Percentiles rank a stretch among this genome's conserved stretches.
Evolutionary conservation across 2,329 filamentous ascomycete species (phyloP).

Genomic region (Amphichorda felina): DNA sequence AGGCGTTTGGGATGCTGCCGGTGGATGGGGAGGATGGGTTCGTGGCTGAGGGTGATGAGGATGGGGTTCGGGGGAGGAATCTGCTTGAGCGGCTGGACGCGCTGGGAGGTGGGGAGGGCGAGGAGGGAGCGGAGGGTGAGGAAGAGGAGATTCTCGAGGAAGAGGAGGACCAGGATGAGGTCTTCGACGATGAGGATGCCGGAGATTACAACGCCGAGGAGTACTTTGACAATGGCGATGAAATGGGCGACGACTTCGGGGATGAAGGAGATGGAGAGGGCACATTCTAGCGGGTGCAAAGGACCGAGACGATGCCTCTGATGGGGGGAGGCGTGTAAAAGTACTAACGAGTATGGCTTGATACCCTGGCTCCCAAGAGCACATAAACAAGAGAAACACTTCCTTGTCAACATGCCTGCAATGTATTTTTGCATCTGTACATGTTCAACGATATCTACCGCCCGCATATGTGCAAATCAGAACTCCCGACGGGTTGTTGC

Average conservation of each 20-base stretch:
- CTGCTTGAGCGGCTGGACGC: conserved; percentile 32
- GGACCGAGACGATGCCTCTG: no score
- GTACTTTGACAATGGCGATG: conserved; percentile 48
- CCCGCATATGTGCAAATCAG: no score
- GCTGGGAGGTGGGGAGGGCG: conserved; percentile 36
- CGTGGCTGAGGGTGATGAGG: conserved; percentile 12
- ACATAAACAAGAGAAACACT: no score
- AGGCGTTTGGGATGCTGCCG: conserved; percentile 30
- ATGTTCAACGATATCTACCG: no score
- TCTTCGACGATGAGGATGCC: conserved; percentile 45
- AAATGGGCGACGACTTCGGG: conserved; percentile 38
- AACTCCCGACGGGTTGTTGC: no score
- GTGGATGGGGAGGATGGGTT: conserved; percentile 14
- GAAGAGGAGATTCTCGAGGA: conserved; percentile 35
- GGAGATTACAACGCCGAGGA: conserved; percentile 50
- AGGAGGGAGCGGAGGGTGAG: conserved; percentile 34
- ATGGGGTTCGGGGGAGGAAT: conserved; percentile 19
- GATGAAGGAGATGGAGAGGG: conserved; percentile 38
- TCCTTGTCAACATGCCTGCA: neutral
- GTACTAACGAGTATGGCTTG: no score
- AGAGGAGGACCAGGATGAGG: conserved; percentile 35
- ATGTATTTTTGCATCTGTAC: no score
- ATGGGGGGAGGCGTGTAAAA: no score
- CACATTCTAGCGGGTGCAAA: conserved; percentile 11
- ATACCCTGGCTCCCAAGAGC: no score